Percentiles rank a stretch among this genome's conserved stretches.
Evolutionary conservation across 495 filamentous ascomycete species (phyloP).

Genomic region (Friedmanniomyces endolithicus): DNA sequence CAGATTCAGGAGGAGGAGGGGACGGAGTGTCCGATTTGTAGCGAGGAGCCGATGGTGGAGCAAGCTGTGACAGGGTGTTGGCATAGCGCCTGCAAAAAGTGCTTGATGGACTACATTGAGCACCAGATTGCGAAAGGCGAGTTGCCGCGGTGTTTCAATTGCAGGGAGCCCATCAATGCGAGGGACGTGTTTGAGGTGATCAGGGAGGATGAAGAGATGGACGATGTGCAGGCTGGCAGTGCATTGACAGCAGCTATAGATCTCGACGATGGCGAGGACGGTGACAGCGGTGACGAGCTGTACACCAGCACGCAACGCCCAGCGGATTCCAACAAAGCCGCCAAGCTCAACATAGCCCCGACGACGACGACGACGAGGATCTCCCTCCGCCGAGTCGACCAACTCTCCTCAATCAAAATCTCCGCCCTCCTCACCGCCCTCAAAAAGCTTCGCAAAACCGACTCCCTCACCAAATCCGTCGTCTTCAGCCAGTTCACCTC

Average conservation of each 20-base stretch:
- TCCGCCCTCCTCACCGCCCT: too few relatives aligned
- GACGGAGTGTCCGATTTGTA: conserved; percentile 87
- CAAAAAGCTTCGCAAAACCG: too few relatives aligned
- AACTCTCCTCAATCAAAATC: too few relatives aligned
- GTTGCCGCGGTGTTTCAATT: conserved; percentile 73
- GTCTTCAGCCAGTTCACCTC: conserved; percentile 92
- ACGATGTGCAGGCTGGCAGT: too few relatives aligned
- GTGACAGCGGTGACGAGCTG: too few relatives aligned
- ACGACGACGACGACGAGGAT: conserved; percentile 42
- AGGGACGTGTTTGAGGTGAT: conserved; percentile 88
- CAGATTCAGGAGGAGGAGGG: conserved; percentile 82
- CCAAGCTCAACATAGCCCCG: too few relatives aligned
- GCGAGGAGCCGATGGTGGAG: conserved; percentile 86
- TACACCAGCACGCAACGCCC: too few relatives aligned
- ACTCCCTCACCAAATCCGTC: conserved; percentile 78
- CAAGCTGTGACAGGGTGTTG: conserved; percentile 91
- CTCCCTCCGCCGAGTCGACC: conserved; percentile 52
- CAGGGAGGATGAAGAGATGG: conserved; percentile 27
- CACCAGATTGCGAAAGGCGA: conserved; percentile 69
- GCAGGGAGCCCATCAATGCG: conserved; percentile 66
- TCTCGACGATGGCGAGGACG: conserved; percentile 40
- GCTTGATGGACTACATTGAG: conserved; percentile 71
- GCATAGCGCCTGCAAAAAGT: conserved; percentile 92
- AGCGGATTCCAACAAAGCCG: too few relatives aligned
- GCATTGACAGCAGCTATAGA: too few relatives aligned